phyloP scores from a whole-genome alignment of 768 basidiomycete species.

The Hericium rajendrae region DNA sequence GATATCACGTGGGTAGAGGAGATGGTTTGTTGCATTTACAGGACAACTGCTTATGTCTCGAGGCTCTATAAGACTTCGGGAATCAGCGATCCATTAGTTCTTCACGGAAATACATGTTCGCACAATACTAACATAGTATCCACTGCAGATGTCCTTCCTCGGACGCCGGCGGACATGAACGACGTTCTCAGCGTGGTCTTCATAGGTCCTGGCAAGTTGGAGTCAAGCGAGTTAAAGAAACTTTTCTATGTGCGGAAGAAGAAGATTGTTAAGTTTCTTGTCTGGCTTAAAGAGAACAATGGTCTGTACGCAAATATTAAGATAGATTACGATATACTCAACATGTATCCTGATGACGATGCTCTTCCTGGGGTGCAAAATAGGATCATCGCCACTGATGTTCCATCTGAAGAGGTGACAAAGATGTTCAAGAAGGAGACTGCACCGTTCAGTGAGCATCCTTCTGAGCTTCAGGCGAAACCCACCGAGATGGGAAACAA shows the following conservation, averaged over 20 bases:
- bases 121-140: constrained; percentile 25
- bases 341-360: background rate
- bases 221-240: constrained; percentile 6
- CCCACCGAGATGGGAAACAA: background rate
- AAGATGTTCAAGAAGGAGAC: constrained; percentile 19
- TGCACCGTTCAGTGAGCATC: constrained; percentile 20
- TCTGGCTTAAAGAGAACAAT: constrained; percentile 19
- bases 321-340: background rate
- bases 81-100: constrained; percentile 15
- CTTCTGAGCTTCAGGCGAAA: constrained; percentile 5
- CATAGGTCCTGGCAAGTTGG: constrained; percentile 18
- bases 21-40: constrained; percentile 17
- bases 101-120: constrained; percentile 27
- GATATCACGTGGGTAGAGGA: constrained; percentile 8
- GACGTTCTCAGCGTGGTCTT: constrained; percentile 22
- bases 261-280: constrained; percentile 18
- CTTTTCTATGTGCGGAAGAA: constrained; percentile 17
- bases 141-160: constrained; percentile 20
- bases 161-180: constrained; percentile 19
- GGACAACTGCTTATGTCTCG: constrained; percentile 20
- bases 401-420: background rate
- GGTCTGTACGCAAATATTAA: constrained; percentile 10
- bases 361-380: background rate
- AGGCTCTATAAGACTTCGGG: constrained; percentile 19
- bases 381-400: constrained; percentile 13